A percentile compares a stretch with the other conserved stretches of the same genome.
Evolutionary conservation across 2,329 filamentous ascomycete species (phyloP).

Genomic region (Thielaviopsis punctulata): DNA sequence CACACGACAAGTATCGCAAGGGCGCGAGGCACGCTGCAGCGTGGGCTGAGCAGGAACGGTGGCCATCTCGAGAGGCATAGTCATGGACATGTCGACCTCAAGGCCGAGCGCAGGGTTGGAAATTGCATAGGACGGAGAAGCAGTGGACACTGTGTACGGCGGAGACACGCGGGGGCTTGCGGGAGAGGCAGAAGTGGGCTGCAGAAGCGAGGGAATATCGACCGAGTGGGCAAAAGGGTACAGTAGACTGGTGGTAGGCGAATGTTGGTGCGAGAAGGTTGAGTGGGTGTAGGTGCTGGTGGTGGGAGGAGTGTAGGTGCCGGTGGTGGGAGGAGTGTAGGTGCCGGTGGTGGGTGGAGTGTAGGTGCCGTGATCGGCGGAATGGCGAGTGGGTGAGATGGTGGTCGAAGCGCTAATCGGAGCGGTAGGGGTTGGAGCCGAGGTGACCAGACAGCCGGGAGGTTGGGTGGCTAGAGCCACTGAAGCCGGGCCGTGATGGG

Average conservation of each 20-base stretch:
- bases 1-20: constrained; percentile 48
- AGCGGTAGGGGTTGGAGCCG: neutral
- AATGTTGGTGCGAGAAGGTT: neutral
- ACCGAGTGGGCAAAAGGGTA: constrained; percentile 7
- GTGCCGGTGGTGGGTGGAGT: neutral
- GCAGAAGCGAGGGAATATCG: neutral
- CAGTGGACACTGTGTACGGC: neutral
- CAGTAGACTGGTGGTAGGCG: constrained; percentile 6
- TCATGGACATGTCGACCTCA: constrained; percentile 3
- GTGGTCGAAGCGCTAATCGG: neutral
- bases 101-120: neutral
- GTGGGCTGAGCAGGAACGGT: neutral
- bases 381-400: neutral
- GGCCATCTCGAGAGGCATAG: constrained; percentile 3
- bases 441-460: neutral
- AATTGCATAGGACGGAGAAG: neutral
- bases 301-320: neutral
- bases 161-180: neutral
- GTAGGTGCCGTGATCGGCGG: neutral
- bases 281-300: neutral
- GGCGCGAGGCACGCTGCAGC: constrained; percentile 19
- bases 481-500: neutral
- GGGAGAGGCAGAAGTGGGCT: neutral
- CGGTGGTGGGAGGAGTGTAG: neutral
- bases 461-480: no score